Evolutionary conservation across 2,329 filamentous ascomycete species (phyloP).

Genomic region (Botrytis pseudocinerea): DNA sequence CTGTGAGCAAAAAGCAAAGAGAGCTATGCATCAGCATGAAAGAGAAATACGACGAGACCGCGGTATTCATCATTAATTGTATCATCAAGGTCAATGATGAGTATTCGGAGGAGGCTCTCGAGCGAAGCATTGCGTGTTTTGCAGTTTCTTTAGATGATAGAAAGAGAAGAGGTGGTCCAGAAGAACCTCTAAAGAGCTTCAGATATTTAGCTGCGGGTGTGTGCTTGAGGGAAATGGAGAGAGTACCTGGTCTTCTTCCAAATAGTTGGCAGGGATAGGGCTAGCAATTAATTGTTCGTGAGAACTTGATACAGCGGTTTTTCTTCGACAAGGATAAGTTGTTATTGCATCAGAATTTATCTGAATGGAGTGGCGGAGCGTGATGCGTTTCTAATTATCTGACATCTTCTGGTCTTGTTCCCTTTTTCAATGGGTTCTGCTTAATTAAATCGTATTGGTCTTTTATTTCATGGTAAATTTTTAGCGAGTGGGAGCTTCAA

Average conservation of each 20-base stretch:
- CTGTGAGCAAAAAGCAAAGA: conserved; percentile 43
- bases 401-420: not conserved
- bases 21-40: conserved; percentile 47
- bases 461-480: not conserved
- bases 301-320: not conserved
- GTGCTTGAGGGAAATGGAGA: conserved; percentile 51
- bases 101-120: conserved; percentile 46
- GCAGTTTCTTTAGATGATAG: conserved; percentile 45
- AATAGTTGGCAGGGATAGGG: conserved; percentile 8
- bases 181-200: conserved; percentile 50
- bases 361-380: not conserved
- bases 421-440: not conserved
- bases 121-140: conserved; percentile 52
- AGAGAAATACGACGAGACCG: conserved; percentile 46
- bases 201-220: conserved; percentile 53
- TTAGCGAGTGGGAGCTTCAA: not conserved
- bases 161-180: conserved; percentile 33
- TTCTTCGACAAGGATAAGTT: not conserved
- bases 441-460: not conserved
- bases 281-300: not conserved
- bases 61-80: conserved; percentile 45
- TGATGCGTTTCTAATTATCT: not conserved
- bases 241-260: conserved; percentile 14
- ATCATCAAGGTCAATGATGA: conserved; percentile 47
- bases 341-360: not conserved